Base-by-base conservation (phyloP, 2,329 filamentous ascomycete species). In the Gnomoniopsis sp. region DNA sequence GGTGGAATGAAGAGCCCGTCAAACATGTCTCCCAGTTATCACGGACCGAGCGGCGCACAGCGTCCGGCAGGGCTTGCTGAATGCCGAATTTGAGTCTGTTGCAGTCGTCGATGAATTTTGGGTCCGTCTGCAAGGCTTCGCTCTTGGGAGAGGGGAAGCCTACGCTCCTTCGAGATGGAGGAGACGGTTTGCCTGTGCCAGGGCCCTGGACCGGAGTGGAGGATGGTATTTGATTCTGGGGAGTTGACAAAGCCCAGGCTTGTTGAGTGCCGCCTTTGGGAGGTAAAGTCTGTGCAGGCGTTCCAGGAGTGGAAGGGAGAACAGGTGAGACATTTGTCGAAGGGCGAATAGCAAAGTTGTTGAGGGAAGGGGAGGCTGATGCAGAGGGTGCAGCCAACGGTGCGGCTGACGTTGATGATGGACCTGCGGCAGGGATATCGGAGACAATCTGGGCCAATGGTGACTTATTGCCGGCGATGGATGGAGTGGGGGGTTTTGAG, bases 21-120 rank as follows among this genome's bases (percentile, higher is more conserved):
- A 83, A 62, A 19, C 76, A 76, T 63, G 77, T 81, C 46, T 80
- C 71, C 77, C 79, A 82, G 56, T 78, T 73, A 61, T 82, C 80
- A 23, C 81, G 73, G 12, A 84, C 63, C 1, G 74, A 74, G 48
- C 77, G 76, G 14, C 80, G 74, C 21, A 83, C 77, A n/a, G 76
- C 74, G 34, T 77, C 70, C 0, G 79, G 71, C 7, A 75, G 63
- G 15, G 75, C 70, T 46, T 74, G 73, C 17, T 73, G 70, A 4
- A 84, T 67, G 21, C 74, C 70, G 61, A 69, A 72, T 4, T 67
- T 73, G 21, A 79, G 66, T 36, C 72, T 71, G 4, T 68, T 67
- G 26, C 71, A 64, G 59, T 80, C 76, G n/a, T 77, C 71, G 2
- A 66, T 48, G 55, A 75, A 76, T 53, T 73, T 75, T 26, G 70